Percentiles rank a stretch among this genome's conserved stretches.
phyloP scores from a whole-genome alignment of 2,329 filamentous ascomycete genomes.

The Cladosporium sp. region DNA sequence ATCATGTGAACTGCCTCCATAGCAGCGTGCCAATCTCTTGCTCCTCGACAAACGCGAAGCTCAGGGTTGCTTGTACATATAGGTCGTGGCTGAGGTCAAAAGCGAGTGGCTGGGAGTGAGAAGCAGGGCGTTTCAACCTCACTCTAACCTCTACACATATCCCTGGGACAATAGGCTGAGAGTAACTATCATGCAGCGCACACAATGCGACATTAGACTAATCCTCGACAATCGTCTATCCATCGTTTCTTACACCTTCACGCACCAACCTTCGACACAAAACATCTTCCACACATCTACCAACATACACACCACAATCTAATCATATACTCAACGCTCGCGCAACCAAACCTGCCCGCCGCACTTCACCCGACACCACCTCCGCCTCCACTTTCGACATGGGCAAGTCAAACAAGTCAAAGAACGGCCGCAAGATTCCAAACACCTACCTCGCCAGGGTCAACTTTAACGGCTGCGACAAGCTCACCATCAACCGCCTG shows the following conservation, averaged over 20 bases:
- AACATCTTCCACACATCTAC: background rate
- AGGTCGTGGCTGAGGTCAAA: background rate
- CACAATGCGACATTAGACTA: background rate
- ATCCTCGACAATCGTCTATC: background rate
- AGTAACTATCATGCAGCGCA: background rate
- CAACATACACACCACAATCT: background rate
- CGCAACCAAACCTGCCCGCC: background rate
- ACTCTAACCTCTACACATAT: background rate
- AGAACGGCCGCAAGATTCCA: background rate
- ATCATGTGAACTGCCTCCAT: background rate
- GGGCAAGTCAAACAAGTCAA: background rate
- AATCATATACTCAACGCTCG: background rate
- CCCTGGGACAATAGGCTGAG: background rate
- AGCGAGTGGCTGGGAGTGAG: background rate
- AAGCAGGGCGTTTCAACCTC: background rate
- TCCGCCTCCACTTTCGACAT: background rate
- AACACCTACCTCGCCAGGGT: background rate
- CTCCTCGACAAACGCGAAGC: background rate
- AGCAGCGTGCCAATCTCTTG: background rate
- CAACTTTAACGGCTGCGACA: background rate
- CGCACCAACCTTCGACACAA: background rate
- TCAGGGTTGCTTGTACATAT: background rate
- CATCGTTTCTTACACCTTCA: background rate
- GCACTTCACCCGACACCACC: background rate
- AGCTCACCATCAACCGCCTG: background rate